A percentile compares a stretch with the other conserved stretches of the same genome.
Conservation (phyloP, 352 stramenopile species). For the Hyaloperonospora arabidopsidis region DNA sequence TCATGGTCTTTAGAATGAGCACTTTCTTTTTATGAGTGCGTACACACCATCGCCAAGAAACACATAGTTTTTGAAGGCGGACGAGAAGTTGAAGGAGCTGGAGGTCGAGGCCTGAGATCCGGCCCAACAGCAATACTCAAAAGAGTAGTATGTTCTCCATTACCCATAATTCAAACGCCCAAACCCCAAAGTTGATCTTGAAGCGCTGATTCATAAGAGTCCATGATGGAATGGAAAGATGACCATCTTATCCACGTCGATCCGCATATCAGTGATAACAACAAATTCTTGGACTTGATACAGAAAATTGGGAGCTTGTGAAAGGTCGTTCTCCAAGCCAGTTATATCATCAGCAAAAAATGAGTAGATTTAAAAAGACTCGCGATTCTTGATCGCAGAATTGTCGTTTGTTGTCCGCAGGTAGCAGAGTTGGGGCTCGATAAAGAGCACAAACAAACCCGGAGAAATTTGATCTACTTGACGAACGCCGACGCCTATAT, state of each 20-base stretch:
- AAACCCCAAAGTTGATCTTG: neutral
- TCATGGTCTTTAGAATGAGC: neutral
- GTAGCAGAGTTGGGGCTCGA: neutral
- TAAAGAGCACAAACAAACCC: neutral
- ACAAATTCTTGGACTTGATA: neutral
- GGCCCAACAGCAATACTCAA: neutral
- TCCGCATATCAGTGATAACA: neutral
- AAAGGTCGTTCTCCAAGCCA: neutral
- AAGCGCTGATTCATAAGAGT: neutral
- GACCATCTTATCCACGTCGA: neutral
- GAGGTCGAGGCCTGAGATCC: no score
- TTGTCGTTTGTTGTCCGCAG: neutral
- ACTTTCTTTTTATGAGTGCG: neutral
- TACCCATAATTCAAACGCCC: neutral
- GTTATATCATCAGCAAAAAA: neutral
- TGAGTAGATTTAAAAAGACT: neutral
- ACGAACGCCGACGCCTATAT: neutral
- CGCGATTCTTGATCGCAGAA: neutral
- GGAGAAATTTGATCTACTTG: neutral
- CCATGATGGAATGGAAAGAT: neutral
- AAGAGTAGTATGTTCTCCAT: neutral
- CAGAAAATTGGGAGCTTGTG: neutral
- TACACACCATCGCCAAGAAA: neutral
- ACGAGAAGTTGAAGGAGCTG: neutral
- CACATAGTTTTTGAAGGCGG: neutral